phyloP scores from a whole-genome alignment of 306 rosid species.

The Argentina anserina region DNA sequence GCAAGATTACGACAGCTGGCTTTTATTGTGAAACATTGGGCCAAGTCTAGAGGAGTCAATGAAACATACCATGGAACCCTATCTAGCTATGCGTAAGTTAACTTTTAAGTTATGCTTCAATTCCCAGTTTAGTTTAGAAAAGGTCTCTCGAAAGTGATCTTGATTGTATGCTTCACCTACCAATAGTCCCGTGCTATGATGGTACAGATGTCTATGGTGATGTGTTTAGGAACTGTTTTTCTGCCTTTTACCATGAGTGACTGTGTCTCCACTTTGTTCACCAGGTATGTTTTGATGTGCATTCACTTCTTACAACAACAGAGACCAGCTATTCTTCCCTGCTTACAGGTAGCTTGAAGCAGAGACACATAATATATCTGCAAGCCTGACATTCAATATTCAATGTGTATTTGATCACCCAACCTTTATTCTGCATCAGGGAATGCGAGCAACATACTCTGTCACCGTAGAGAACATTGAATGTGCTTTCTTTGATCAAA shows the following conservation, averaged over 20 bases:
- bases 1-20: constrained; percentile 73
- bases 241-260: neutral
- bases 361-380: neutral
- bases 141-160: neutral
- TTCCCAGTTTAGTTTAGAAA: neutral
- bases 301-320: constrained; percentile 80
- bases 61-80: constrained; percentile 96
- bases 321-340: constrained; percentile 91
- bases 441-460: constrained; percentile 61
- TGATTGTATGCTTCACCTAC: neutral
- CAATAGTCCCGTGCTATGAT: neutral
- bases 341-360: constrained; percentile 74
- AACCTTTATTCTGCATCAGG: constrained; percentile 39
- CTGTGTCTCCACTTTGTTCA: constrained; percentile 29
- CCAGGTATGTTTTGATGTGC: constrained; percentile 99
- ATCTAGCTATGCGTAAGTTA: constrained; percentile 97
- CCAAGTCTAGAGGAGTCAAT: constrained; percentile 95
- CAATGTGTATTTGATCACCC: neutral
- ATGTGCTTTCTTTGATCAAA: constrained; percentile 83
- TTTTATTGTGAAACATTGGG: constrained; percentile 94
- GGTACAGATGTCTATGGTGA: neutral
- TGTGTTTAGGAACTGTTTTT: neutral
- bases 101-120: neutral
- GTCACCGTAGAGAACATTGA: constrained; percentile 54
- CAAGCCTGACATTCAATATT: neutral